Base-by-base conservation (phyloP, 1,139 yeast species). In the Yamadazyma atmosphaerica region DNA sequence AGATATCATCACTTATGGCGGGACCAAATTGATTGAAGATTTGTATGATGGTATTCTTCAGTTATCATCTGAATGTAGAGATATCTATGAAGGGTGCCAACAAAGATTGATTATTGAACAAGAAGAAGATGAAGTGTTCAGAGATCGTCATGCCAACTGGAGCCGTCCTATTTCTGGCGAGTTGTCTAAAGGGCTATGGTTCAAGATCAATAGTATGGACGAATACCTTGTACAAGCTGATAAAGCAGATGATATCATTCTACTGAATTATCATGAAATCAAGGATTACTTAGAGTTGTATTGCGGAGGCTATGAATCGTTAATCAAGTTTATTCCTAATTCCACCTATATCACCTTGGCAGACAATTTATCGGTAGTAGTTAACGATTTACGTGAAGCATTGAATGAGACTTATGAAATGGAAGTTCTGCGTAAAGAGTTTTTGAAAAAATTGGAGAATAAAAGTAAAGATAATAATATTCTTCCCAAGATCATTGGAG, bases 101-200 rank as follows among this genome's bases (percentile, higher is more conserved):
- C 74, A 69, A 13, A 53, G 79, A 31, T 56, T 85, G 4, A 55
- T 60, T 1, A 58, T 73, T 13, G 94, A 83, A 42, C 65, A 63
- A 2, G 61, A 70, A 3, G 87, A 82, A 38, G 89, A 86, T 51
- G 68, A 68, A 1, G 51, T 71, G 36, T 56, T 83, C 50, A 61
- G 80, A 32, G 52, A 60, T 3, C 72, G 72, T 42, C 86, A 85
- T 2, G 86, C 84, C 1, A 55, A 55, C 2, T 83, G 88, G 88
- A 63, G 50, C 0, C 53, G 85, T 17, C 49, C 55, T 0, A 42
- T 61, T 0, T 71, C 83, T 1, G 49, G 54, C 9, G 67, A 55
- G 3, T 73, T 77, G 1, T 69, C 69, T 2, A 42, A 52, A 3
- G 62, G 60, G 0, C 59, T 75, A 3, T 51, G 63, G 43, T 59